phyloP scores from a whole-genome alignment of 176 grass and related monocot genomes.

The Alopecurus myosuroides region DNA sequence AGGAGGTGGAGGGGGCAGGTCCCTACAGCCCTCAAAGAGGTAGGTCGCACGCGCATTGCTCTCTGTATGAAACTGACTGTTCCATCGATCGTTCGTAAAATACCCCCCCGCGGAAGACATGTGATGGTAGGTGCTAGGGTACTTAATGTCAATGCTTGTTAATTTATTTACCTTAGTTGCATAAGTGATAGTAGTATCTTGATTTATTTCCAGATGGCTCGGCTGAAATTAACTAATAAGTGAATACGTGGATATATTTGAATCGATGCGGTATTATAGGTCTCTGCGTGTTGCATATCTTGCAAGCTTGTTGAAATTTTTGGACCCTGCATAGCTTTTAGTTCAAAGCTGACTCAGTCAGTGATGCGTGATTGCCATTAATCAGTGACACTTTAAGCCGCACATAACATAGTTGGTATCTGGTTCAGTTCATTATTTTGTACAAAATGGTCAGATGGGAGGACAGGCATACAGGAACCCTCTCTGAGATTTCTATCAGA shows the following conservation, averaged over 20 bases:
- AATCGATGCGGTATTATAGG: background rate
- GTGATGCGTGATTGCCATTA: background rate
- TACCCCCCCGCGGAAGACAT: background rate
- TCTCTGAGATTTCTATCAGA: background rate
- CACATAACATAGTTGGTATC: background rate
- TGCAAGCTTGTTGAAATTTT: background rate
- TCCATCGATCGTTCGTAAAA: background rate
- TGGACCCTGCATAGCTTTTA: background rate
- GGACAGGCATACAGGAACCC: background rate
- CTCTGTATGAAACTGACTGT: background rate
- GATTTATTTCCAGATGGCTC: background rate
- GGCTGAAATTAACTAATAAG: background rate
- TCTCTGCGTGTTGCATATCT: conserved; percentile 7
- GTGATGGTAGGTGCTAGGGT: background rate
- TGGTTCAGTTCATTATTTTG: background rate
- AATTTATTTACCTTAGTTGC: conserved; percentile 1
- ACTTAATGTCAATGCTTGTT: background rate
- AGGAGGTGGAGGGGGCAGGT: background rate
- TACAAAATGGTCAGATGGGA: background rate
- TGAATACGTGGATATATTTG: background rate
- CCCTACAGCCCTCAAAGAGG: background rate
- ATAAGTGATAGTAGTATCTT: background rate
- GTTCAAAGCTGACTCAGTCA: background rate
- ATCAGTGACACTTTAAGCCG: background rate
- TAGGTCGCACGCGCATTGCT: background rate